phyloP scores from a whole-genome alignment of 176 grass and related monocot species.

The Zea mays region DNA sequence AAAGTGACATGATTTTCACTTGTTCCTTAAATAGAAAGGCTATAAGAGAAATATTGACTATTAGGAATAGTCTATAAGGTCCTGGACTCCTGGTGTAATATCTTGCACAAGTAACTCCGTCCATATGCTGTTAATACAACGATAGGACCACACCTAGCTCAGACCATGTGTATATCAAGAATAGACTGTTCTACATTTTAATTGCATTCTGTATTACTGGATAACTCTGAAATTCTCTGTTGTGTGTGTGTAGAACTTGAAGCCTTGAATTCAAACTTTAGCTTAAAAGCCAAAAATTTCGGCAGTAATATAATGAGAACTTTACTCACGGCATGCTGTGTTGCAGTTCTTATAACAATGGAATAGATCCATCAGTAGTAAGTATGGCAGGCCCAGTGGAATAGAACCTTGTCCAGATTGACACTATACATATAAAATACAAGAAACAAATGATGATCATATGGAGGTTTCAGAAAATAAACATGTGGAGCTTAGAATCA shows the following conservation, averaged over 20 bases:
- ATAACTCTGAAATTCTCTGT: constrained; percentile 6
- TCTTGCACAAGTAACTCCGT: constrained; percentile 26
- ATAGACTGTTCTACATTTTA: constrained; percentile 5
- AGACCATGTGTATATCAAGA: constrained; percentile 7
- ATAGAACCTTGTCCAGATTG: neutral
- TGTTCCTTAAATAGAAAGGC: constrained; percentile 15
- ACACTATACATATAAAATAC: neutral
- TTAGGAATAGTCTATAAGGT: constrained; percentile 26
- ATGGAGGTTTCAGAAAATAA: neutral
- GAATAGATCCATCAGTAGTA: neutral
- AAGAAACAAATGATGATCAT: constrained; percentile 1
- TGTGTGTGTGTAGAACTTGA: neutral
- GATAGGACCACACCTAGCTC: neutral
- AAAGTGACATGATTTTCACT: constrained; percentile 26
- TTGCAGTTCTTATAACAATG: neutral
- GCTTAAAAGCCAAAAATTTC: neutral
- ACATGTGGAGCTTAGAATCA: neutral
- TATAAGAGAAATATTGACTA: constrained; percentile 4
- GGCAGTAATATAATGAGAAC: neutral
- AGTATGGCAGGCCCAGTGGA: constrained; percentile 2
- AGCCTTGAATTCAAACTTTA: neutral
- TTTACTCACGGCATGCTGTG: neutral
- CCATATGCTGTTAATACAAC: constrained; percentile 15
- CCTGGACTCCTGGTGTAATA: neutral
- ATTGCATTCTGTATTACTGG: neutral